Percentiles rank a stretch among this genome's conserved stretches.
These are phyloP conservation scores for Chalciporus piperatoides DNA, from an alignment of 1,284 basidiomycete species.

Conservation along the genomic window DNA sequence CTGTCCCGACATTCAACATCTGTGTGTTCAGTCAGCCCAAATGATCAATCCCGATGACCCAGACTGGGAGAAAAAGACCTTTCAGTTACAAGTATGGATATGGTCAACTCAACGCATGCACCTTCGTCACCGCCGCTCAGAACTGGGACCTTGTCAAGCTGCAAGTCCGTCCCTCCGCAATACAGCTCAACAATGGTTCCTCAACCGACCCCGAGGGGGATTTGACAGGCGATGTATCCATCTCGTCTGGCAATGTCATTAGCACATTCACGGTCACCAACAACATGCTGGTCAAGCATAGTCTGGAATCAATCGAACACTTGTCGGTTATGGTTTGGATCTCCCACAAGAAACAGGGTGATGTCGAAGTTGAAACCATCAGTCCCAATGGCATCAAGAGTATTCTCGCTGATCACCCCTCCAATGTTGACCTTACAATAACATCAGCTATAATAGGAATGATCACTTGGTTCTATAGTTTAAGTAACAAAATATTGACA, in stretches of 20 bases:
- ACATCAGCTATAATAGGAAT: no score
- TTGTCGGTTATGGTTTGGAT: constrained; percentile 94
- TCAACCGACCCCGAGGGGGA: constrained; percentile 50
- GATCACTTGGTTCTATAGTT: no score
- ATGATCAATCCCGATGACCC: constrained; percentile 87
- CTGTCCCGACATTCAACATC: constrained; percentile 96
- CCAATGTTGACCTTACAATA: no score
- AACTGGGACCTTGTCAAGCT: constrained; percentile 90
- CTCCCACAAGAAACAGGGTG: constrained; percentile 80
- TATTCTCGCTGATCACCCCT: constrained; percentile 56
- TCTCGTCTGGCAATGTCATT: constrained; percentile 65
- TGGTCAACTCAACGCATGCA: constrained; percentile 84
- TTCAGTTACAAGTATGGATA: constrained; percentile 99
- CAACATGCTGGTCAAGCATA: constrained; percentile 67
- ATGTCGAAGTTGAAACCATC: constrained; percentile 86
- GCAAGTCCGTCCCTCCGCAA: constrained; percentile 74
- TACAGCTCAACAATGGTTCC: constrained; percentile 64
- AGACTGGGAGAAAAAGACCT: constrained; percentile 81
- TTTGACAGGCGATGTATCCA: constrained; percentile 63
- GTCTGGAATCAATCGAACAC: constrained; percentile 90
- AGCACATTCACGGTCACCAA: constrained; percentile 70
- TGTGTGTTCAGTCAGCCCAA: constrained; percentile 78
- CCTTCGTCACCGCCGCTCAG: constrained; percentile 79
- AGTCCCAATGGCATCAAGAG: constrained; percentile 89
- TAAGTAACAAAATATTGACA: no score